A percentile compares a stretch with the other conserved stretches of the same genome.
Evolutionary conservation across 345 rosid genomes (phyloP).

Genomic region (Bruguiera sexangula): DNA sequence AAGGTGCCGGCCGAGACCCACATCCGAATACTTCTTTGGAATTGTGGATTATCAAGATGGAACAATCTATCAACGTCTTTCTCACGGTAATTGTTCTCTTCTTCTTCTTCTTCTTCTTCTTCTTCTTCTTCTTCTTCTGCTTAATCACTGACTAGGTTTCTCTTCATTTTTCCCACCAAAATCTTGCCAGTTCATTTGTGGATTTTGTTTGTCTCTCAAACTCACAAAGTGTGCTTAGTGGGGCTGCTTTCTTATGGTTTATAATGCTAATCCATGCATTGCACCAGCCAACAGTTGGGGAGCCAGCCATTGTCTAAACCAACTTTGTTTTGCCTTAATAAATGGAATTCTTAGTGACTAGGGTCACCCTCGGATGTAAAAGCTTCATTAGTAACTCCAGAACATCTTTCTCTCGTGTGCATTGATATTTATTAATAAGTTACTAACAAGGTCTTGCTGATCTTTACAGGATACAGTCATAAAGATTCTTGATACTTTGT

Average conservation of each 20-base stretch:
- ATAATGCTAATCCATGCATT: background rate
- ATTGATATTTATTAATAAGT: too few species aligned
- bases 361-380: too few species aligned
- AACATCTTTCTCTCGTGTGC: too few species aligned
- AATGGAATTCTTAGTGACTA: too few species aligned
- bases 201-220: too few species aligned
- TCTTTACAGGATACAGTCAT: constrained; percentile 74
- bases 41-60: constrained; percentile 61
- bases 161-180: too few species aligned
- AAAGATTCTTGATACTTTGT: constrained; percentile 76
- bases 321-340: too few species aligned
- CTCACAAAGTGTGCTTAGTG: background rate
- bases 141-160: background rate
- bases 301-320: too few species aligned
- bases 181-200: too few species aligned
- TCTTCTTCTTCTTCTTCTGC: constrained; percentile 2
- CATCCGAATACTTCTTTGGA: constrained; percentile 38
- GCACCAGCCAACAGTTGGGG: too few species aligned
- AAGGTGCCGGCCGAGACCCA: constrained; percentile 27
- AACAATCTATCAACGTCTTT: constrained; percentile 72
- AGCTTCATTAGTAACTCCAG: too few species aligned
- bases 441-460: background rate
- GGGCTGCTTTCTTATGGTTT: background rate
- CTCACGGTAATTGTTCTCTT: constrained; percentile 49
- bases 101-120: constrained; percentile 3